phyloP scores from a whole-genome alignment of 148 eudicot species.

The Rhododendron ferrugineum region DNA sequence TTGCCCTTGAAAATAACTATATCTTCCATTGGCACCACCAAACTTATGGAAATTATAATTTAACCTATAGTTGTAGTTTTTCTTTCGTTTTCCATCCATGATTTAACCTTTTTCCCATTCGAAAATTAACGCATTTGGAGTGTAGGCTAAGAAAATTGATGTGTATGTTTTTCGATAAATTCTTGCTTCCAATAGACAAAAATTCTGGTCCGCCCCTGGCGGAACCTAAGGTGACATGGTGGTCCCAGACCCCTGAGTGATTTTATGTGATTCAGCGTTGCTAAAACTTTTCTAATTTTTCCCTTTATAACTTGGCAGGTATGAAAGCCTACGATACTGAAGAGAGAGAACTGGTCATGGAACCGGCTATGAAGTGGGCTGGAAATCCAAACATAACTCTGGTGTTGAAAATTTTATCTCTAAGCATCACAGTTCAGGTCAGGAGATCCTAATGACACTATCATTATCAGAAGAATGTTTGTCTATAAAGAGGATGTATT shows the following conservation, averaged over 20 bases:
- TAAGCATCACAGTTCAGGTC: slow-evolving; percentile 68
- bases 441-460: background rate
- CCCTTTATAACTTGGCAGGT: slow-evolving; percentile 36
- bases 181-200: background rate
- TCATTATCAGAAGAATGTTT: background rate
- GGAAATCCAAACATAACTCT: slow-evolving; percentile 76
- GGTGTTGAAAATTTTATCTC: slow-evolving; percentile 44
- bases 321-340: slow-evolving; percentile 76
- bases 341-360: slow-evolving; percentile 78
- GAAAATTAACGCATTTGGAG: background rate
- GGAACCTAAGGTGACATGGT: background rate
- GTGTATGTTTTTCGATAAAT: background rate
- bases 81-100: background rate
- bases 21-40: background rate
- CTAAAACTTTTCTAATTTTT: background rate
- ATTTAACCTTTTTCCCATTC: background rate
- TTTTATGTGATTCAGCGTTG: background rate
- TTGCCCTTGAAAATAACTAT: background rate
- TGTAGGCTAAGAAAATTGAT: background rate
- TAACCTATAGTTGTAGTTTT: background rate
- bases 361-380: slow-evolving; percentile 86
- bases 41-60: background rate
- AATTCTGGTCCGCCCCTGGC: background rate
- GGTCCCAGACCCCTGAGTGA: background rate
- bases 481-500: background rate